These are phyloP conservation scores for Backusella sp. DNA, from an alignment of 192 early-diverging fungal genomes.

Conservation along the genomic window DNA sequence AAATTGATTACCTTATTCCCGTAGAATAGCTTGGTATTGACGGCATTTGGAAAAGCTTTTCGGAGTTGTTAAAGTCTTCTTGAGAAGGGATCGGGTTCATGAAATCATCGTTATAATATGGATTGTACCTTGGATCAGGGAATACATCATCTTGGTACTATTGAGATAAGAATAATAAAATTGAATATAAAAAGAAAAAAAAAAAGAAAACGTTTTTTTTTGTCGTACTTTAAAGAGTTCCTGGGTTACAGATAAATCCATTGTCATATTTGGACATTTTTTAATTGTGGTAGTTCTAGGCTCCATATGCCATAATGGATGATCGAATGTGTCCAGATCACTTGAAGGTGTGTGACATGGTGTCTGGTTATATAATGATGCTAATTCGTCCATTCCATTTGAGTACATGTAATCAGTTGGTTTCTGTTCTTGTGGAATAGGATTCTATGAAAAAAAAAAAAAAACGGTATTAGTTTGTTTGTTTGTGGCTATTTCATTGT, in stretches of 20 bases:
- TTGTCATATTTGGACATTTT: not conserved
- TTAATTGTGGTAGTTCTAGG: not conserved
- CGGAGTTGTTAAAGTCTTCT: not conserved
- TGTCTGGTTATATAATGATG: not conserved
- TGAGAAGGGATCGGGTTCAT: constrained; percentile 6
- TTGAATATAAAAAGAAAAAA: not conserved
- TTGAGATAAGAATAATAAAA: not conserved
- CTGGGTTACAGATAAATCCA: not conserved
- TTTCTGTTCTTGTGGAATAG: not conserved
- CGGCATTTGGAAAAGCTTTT: not conserved
- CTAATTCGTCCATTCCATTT: not conserved
- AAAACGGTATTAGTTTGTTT: not conserved
- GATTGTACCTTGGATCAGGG: not conserved
- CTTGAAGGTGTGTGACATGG: not conserved
- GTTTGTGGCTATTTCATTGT: not conserved
- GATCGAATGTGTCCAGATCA: not conserved
- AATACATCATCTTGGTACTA: not conserved
- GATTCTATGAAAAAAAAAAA: not conserved
- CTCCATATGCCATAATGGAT: not conserved
- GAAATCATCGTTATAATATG: not conserved
- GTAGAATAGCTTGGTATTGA: not conserved
- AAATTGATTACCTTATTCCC: not conserved
- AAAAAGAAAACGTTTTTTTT: not conserved
- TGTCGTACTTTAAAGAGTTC: not conserved
- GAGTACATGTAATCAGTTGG: not conserved